phyloP scores from a whole-genome alignment of 768 basidiomycete species.

The Leucocoprinus leucothites region DNA sequence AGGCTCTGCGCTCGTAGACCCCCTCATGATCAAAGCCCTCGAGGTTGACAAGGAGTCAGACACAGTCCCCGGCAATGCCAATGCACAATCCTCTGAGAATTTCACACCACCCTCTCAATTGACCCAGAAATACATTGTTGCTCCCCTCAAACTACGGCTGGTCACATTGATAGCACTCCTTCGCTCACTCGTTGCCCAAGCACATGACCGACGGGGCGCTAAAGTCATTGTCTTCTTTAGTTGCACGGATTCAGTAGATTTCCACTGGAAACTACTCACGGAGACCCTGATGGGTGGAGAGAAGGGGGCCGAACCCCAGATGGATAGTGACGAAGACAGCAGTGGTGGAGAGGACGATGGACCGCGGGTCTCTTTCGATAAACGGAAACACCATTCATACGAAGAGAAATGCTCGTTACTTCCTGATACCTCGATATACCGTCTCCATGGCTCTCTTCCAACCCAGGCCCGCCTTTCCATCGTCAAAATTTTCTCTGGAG shows the following conservation, averaged over 20 bases:
- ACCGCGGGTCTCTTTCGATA: background rate
- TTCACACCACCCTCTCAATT: slow-evolving; percentile 96
- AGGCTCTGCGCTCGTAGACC: slow-evolving; percentile 73
- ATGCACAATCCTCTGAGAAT: slow-evolving; percentile 15
- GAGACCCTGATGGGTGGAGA: slow-evolving; percentile 59
- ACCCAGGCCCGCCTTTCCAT: slow-evolving; percentile 77
- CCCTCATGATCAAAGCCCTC: slow-evolving; percentile 79
- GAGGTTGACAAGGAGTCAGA: slow-evolving; percentile 39
- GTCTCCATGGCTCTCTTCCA: slow-evolving; percentile 91
- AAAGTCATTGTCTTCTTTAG: slow-evolving; percentile 95
- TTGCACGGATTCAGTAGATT: slow-evolving; percentile 97
- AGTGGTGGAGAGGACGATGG: slow-evolving; percentile 22
- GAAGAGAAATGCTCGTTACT: slow-evolving; percentile 68
- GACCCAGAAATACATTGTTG: slow-evolving; percentile 84
- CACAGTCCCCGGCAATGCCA: slow-evolving; percentile 5
- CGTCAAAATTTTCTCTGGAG: slow-evolving; percentile 75
- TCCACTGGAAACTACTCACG: slow-evolving; percentile 86
- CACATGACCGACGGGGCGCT: slow-evolving; percentile 45
- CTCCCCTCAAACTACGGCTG: slow-evolving; percentile 91
- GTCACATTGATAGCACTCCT: slow-evolving; percentile 87
- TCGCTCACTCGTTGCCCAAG: slow-evolving; percentile 71
- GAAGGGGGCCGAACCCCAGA: slow-evolving; percentile 15
- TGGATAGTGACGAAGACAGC: slow-evolving; percentile 20
- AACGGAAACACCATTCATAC: slow-evolving; percentile 14
- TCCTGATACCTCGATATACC: slow-evolving; percentile 78